Conservation (phyloP, 2,329 filamentous ascomycete genomes). For the Fusarium nodosum region DNA sequence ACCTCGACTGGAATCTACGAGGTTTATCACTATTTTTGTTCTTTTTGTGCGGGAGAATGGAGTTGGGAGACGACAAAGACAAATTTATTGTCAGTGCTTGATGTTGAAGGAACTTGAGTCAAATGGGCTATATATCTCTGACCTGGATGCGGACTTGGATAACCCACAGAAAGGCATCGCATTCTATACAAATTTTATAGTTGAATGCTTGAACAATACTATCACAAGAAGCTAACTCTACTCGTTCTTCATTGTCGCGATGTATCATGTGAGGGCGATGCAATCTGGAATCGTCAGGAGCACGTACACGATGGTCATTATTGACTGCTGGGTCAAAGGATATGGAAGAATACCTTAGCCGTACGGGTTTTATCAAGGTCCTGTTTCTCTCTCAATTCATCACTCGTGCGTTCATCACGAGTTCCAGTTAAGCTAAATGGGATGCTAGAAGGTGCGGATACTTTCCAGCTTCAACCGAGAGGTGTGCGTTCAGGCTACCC, state of each 20-base stretch:
- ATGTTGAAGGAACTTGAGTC: background rate
- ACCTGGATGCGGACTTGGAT: background rate
- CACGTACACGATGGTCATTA: background rate
- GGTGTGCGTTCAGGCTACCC: background rate
- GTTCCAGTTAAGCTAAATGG: no score
- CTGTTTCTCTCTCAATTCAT: fast-evolving
- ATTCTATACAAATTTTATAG: background rate
- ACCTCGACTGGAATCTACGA: constrained; percentile 14
- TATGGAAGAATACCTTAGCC: no score
- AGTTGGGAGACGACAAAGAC: constrained; percentile 15
- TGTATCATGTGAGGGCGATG: background rate
- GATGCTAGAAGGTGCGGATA: no score
- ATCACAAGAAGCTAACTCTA: background rate
- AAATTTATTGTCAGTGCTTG: background rate
- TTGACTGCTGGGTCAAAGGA: no score
- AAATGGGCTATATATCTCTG: background rate
- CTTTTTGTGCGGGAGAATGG: constrained; percentile 30
- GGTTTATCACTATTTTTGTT: background rate
- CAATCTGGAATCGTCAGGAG: background rate
- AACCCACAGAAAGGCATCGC: background rate
- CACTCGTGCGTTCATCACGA: no score
- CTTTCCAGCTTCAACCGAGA: no score
- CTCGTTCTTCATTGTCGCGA: background rate
- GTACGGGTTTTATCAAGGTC: no score
- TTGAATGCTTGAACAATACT: background rate